These are phyloP conservation scores for Wallacemonas sp. DNA, from an alignment of 208 protist genomes.

Conservation along the genomic window DNA sequence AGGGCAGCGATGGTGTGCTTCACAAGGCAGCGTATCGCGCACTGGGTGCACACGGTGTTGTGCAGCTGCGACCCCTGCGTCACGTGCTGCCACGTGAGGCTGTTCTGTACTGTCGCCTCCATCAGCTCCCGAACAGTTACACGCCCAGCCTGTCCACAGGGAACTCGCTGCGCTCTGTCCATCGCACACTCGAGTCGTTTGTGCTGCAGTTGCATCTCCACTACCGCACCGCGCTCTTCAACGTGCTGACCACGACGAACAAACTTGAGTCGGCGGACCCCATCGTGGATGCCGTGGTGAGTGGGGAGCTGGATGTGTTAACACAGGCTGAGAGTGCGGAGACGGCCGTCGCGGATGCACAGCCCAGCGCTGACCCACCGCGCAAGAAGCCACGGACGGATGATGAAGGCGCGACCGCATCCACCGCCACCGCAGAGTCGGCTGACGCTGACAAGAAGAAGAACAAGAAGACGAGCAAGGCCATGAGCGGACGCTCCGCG, in stretches of 20 bases:
- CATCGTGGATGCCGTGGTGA: conserved; percentile 12
- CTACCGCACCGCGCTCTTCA: conserved; percentile 80
- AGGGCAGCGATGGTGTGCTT: conserved; percentile 35
- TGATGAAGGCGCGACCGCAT: neutral
- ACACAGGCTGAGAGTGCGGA: conserved; percentile 1
- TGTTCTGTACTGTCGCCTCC: conserved; percentile 55
- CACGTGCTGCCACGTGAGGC: conserved; percentile 66
- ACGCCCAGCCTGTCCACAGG: conserved; percentile 56
- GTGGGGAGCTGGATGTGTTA: neutral
- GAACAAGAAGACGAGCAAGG: conserved; percentile 8
- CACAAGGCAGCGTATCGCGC: conserved; percentile 50
- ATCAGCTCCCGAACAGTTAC: conserved; percentile 44
- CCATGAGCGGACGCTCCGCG: conserved; percentile 26
- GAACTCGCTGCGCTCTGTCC: conserved; percentile 47
- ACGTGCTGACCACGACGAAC: conserved; percentile 70
- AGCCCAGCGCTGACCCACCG: neutral
- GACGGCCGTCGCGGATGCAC: neutral
- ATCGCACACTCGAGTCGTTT: conserved; percentile 69
- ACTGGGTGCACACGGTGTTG: conserved; percentile 33
- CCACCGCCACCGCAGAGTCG: neutral
- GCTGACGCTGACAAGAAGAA: neutral
- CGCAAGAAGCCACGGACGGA: neutral
- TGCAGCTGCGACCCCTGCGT: conserved; percentile 69
- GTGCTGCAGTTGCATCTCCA: conserved; percentile 41
- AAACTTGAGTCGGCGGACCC: conserved; percentile 37